A percentile compares a stretch with the other conserved stretches of the same genome.
phyloP scores from a whole-genome alignment of 805 yeast species.

The Blastobotrys terrestris region DNA sequence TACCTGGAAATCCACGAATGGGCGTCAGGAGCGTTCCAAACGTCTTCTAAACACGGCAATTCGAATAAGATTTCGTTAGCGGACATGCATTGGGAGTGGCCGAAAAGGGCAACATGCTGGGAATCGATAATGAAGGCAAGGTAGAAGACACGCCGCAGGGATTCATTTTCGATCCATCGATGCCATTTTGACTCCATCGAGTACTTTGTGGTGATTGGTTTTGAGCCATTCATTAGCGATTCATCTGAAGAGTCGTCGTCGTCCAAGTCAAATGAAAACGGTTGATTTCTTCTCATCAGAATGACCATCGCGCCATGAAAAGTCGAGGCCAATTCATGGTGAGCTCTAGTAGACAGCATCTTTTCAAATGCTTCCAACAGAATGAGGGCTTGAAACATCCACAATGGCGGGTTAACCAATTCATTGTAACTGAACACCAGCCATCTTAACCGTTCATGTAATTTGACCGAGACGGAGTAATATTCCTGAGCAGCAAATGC shows the following conservation, averaged over 20 bases:
- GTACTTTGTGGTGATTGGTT: not conserved
- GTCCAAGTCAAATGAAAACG: not conserved
- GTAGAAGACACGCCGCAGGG: slow-evolving; percentile 21
- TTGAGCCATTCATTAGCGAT: not conserved
- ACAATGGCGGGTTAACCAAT: slow-evolving; percentile 23
- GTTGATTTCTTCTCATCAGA: slow-evolving; percentile 18
- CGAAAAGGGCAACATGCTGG: slow-evolving; percentile 27
- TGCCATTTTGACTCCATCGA: slow-evolving; percentile 17
- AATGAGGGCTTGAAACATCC: slow-evolving; percentile 25
- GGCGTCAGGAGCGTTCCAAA: slow-evolving; percentile 20
- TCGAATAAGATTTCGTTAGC: slow-evolving; percentile 24
- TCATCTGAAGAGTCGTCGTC: slow-evolving; percentile 1
- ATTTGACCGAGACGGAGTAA: slow-evolving; percentile 20
- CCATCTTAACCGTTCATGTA: slow-evolving; percentile 24
- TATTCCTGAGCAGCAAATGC: slow-evolving; percentile 21
- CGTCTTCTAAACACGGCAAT: slow-evolving; percentile 23
- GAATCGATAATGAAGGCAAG: slow-evolving; percentile 27
- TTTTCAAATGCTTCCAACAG: slow-evolving; percentile 26
- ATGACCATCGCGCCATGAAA: slow-evolving; percentile 27
- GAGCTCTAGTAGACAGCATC: slow-evolving; percentile 25
- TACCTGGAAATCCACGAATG: slow-evolving; percentile 13
- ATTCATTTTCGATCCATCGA: slow-evolving; percentile 25
- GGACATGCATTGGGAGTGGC: slow-evolving; percentile 22
- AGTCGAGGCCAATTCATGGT: slow-evolving; percentile 25
- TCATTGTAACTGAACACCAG: slow-evolving; percentile 24